Conservation (phyloP, 345 rosid species). For the Eucalyptus tenuipes region DNA sequence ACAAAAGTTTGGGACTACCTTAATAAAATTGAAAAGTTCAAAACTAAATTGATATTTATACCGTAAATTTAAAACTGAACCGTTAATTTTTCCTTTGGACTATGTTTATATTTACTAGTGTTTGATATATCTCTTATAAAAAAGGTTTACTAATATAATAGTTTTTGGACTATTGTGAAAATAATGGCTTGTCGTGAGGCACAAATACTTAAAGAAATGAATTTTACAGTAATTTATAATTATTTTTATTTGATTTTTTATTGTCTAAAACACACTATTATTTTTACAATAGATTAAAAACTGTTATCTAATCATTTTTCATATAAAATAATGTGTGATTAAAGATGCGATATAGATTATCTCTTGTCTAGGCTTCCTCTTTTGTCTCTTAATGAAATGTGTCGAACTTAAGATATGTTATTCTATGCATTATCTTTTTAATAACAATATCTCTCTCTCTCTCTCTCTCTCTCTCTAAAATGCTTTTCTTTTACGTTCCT, state of each 20-base stretch:
- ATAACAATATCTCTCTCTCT: background rate
- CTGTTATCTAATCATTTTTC: accelerated
- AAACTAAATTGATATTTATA: accelerated
- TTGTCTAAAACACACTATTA: too few relatives aligned
- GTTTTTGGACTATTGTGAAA: too few relatives aligned
- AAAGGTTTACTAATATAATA: accelerated
- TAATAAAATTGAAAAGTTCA: background rate
- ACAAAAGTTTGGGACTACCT: too few relatives aligned
- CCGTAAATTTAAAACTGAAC: accelerated
- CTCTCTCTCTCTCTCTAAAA: background rate
- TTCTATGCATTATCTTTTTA: background rate
- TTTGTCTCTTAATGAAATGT: background rate
- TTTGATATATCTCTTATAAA: too few relatives aligned
- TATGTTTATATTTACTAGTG: too few relatives aligned
- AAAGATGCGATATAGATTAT: background rate
- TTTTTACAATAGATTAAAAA: too few relatives aligned
- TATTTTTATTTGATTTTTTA: too few relatives aligned
- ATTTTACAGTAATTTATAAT: too few relatives aligned
- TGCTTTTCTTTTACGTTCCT: background rate
- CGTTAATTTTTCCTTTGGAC: too few relatives aligned
- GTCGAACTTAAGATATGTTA: background rate
- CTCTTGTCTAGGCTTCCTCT: background rate
- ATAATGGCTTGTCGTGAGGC: accelerated
- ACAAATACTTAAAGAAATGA: accelerated
- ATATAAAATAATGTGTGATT: background rate